Conservation (phyloP, 768 basidiomycete genomes). For the Tricholoma saponaceum region DNA sequence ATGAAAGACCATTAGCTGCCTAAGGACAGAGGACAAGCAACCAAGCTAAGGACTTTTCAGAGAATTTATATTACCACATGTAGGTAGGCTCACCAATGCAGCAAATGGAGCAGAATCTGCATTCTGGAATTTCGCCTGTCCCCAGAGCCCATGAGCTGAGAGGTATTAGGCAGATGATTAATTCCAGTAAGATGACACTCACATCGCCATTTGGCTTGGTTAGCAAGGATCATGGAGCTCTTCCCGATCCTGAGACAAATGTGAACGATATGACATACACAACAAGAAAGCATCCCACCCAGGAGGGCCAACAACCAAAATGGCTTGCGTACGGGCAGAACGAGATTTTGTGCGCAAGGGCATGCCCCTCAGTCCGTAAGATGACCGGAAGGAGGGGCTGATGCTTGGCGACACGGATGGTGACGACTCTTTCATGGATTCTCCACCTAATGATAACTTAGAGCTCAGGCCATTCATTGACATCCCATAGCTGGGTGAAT, state of each 20-base stretch:
- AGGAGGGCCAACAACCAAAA: slow-evolving; percentile 60
- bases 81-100: slow-evolving; percentile 34
- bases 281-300: slow-evolving; percentile 37
- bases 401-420: slow-evolving; percentile 24
- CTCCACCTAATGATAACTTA: slow-evolving; percentile 1
- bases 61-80: neutral
- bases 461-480: neutral
- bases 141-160: slow-evolving; percentile 68
- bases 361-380: slow-evolving; percentile 40
- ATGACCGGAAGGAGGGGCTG: slow-evolving; percentile 32
- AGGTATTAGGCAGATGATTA: slow-evolving; percentile 1
- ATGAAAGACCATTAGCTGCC: slow-evolving; percentile 72
- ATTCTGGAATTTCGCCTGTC: slow-evolving; percentile 69
- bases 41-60: slow-evolving; percentile 41
- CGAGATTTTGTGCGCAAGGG: slow-evolving; percentile 40
- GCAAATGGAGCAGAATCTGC: slow-evolving; percentile 66
- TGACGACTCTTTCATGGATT: slow-evolving; percentile 15
- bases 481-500: slow-evolving; percentile 23
- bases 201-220: slow-evolving; percentile 74
- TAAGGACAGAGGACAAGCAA: slow-evolving; percentile 65
- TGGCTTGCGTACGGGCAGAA: slow-evolving; percentile 49
- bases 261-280: slow-evolving; percentile 1
- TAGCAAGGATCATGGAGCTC: slow-evolving; percentile 63
- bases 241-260: slow-evolving; percentile 53
- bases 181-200: slow-evolving; percentile 7